Conservation (phyloP, 371 early-diverging fungal genomes). For the Mortierella sp. region DNA sequence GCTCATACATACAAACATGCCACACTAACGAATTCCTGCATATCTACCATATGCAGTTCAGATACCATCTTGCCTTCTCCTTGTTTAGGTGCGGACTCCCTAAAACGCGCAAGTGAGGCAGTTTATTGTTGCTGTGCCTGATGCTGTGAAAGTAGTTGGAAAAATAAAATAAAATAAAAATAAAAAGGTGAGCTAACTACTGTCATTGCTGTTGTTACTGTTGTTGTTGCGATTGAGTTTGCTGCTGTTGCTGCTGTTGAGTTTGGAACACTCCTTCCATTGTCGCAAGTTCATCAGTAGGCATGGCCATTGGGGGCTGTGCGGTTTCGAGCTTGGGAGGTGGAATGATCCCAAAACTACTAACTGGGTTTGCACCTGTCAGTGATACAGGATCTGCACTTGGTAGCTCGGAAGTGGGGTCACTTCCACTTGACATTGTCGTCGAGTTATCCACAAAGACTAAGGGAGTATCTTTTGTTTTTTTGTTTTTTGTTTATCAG, state of each 20-base stretch:
- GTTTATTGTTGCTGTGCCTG: no score
- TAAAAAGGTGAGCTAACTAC: neutral
- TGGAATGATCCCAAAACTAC: slow-evolving; percentile 16
- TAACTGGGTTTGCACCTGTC: slow-evolving; percentile 10
- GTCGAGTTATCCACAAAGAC: slow-evolving; percentile 28
- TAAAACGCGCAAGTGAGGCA: no score
- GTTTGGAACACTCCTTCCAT: slow-evolving; percentile 17
- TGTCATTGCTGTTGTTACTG: slow-evolving; percentile 6
- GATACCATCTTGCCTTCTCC: no score
- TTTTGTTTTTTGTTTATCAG: no score
- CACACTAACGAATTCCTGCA: no score
- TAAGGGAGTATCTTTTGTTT: neutral
- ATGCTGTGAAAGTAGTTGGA: neutral
- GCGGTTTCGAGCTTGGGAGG: slow-evolving; percentile 9
- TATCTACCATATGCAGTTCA: no score
- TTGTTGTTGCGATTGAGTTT: slow-evolving; percentile 11
- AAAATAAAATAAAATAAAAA: no score
- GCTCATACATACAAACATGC: no score
- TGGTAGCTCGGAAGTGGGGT: slow-evolving; percentile 5
- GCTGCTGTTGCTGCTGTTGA: slow-evolving; percentile 16
- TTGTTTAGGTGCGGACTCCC: no score
- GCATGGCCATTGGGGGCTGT: slow-evolving; percentile 12
- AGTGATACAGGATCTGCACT: slow-evolving; percentile 7
- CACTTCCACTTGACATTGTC: slow-evolving; percentile 11
- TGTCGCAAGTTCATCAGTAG: slow-evolving; percentile 10